Base-by-base conservation (phyloP, 192 early-diverging fungal species). In the Backusella australiensis region DNA sequence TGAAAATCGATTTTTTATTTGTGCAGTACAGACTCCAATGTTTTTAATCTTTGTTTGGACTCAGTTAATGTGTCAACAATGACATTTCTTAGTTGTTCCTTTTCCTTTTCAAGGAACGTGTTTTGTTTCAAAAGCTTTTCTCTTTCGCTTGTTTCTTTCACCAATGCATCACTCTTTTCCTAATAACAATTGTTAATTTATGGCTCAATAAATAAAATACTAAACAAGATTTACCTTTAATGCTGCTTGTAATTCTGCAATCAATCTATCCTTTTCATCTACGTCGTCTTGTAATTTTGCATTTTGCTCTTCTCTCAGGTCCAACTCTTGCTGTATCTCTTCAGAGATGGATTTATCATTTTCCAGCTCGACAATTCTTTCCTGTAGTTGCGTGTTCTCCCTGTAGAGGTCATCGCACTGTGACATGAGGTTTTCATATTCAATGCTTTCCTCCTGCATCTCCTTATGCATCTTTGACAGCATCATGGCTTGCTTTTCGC, bases 391-490 rank as follows among this genome's bases (percentile, higher is more conserved):
- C 0, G 41, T 71, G 42, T 71, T 71, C 42, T 71, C 70, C 15
- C 29, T 71, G 29, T 44, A 71, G 12, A 49, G 29, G 5, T 71
- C 70, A n/a, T 71, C 42, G 19, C 70, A 71, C 29, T 71, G 70
- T 6, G 42, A 23, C 70, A 71, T 71, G 23, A 71, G 15, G 1
- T 23, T 29, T 32, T 71, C 70, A 71, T 71, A 46, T 15, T 71
- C 70, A 9, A 32, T 29, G 5, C 23, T 44, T 26, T 71, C 70
- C 32, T 71, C 70, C 42, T 46, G 39, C 15, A 71, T 49, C 6
- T 71, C 70, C 44, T 71, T 29, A 32, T 71, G 70, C 42, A 71
- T 49, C 26, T 71, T 71, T 26, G 70, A 44, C 17, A 71, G 26
- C 70, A 71, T 71, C 21, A 49, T n/a, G 9, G 70, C 70, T 7